Base-by-base conservation (phyloP, 805 yeast species). In the Grigorovia yakushimaensis region DNA sequence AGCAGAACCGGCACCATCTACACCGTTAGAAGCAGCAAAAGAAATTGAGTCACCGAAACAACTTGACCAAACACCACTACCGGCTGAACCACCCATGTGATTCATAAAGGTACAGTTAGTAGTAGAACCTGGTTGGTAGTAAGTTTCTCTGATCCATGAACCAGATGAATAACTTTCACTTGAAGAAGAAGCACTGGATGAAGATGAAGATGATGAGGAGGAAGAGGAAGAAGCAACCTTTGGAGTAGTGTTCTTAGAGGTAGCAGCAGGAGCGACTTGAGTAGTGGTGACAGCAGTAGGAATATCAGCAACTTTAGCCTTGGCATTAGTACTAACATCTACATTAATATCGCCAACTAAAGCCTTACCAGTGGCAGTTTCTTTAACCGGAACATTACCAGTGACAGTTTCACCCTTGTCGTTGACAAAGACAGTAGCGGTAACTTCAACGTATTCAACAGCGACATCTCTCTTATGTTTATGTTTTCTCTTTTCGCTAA, bases 31-130 rank as follows among this genome's bases (percentile, higher is more conserved):
- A 60, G 79, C 86, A 59, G 84, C 79, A 70, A 77, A 93, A 5
- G 96, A 87, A 50, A 93, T 73, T 33, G 98, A 89, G 80, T 84
- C 84, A 70, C 98, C 98, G 69, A 86, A 88, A 62, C 83, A 73
- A 33, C 80, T 59, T 35, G 89, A 84, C 86, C 91, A 91, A 36
- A 77, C 78, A 71, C 98, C 98, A 13, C 96, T 87, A 46, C 87
- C 88, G 23, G 73, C 66, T 40, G 81, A 72, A 56, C 94, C 95
- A 69, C 98, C 98, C 61, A 72, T 71, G 68, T 84, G 78, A 82
- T 91, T 91, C 71, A 89, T 72, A 79, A 93, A 89, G 39, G 80
- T 81, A 54, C 79, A 70, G 67, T 88, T 88, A 59, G 75, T 70
- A 45, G 88, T 69, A 40, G 82, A 69, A 53, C 89, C 89, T 51